These are phyloP conservation scores for Austroboletus olivaceoglutinosus DNA, from an alignment of 1,284 basidiomycete species.

Conservation along the genomic window DNA sequence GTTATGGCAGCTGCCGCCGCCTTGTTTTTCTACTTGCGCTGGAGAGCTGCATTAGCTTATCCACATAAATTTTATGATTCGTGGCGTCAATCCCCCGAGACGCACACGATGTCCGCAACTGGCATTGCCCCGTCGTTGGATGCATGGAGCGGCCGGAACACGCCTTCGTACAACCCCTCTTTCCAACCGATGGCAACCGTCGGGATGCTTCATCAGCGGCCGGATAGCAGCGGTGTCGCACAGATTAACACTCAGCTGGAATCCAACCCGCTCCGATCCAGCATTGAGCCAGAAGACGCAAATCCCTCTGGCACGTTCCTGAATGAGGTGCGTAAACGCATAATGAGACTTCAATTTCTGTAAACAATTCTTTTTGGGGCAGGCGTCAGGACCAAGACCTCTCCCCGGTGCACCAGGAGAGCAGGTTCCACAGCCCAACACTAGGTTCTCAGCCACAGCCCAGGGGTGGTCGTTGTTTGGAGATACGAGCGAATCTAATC, in stretches of 20 bases:
- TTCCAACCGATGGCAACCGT: slow-evolving; percentile 1
- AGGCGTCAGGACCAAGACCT: slow-evolving; percentile 2
- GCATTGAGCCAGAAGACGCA: neutral
- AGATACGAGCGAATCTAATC: neutral
- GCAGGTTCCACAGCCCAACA: neutral
- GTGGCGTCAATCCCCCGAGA: slow-evolving; percentile 2
- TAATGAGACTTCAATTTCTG: neutral
- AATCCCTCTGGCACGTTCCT: neutral
- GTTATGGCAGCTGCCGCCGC: slow-evolving; percentile 17
- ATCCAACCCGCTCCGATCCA: neutral
- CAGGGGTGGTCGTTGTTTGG: neutral
- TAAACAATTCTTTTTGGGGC: slow-evolving; percentile 2
- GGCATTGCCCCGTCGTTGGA: slow-evolving; percentile 9
- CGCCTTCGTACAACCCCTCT: neutral
- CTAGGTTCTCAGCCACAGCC: neutral
- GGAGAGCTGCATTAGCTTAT: slow-evolving; percentile 11
- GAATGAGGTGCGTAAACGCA: slow-evolving; percentile 10
- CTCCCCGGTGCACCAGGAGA: slow-evolving; percentile 9
- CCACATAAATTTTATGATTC: slow-evolving; percentile 3
- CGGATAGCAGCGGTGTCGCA: neutral
- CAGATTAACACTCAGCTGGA: neutral
- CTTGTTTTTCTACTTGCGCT: slow-evolving; percentile 24
- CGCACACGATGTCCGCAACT: slow-evolving; percentile 1
- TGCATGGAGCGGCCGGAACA: slow-evolving; percentile 2
- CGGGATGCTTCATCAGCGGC: slow-evolving; percentile 2